phyloP scores from a whole-genome alignment of 768 basidiomycete species.

The Kwoniella europaea region DNA sequence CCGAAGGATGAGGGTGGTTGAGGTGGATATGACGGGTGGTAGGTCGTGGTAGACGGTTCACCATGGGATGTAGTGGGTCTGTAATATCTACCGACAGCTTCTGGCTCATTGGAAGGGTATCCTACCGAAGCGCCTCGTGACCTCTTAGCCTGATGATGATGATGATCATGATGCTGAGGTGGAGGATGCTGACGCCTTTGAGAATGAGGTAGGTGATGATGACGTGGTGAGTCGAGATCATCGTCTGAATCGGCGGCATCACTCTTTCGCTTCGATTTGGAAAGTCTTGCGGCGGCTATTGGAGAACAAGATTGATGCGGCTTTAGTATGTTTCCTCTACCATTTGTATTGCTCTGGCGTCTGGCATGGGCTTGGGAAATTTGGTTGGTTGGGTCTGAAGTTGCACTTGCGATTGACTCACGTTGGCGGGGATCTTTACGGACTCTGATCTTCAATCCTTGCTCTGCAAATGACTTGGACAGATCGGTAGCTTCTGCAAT shows the following conservation, averaged over 20 bases:
- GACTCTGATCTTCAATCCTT: conserved; percentile 93
- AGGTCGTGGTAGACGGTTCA: background rate
- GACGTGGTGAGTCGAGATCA: background rate
- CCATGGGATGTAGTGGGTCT: conserved; percentile 3
- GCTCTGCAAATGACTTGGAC: conserved; percentile 89
- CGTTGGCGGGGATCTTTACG: conserved; percentile 68
- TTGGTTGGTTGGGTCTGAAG: background rate
- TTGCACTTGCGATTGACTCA: conserved; percentile 16
- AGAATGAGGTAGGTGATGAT: background rate
- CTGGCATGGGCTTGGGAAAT: background rate
- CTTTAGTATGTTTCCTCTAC: background rate
- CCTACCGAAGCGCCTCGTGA: conserved; percentile 14
- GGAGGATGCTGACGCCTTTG: conserved; percentile 1
- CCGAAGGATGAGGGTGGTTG: conserved; percentile 5
- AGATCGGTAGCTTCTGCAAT: conserved; percentile 81
- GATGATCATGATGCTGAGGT: background rate
- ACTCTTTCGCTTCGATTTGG: conserved; percentile 25
- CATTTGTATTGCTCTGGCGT: background rate
- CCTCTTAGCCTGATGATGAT: conserved; percentile 18
- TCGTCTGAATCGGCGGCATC: conserved; percentile 31
- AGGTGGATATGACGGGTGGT: conserved; percentile 9
- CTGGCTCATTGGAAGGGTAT: background rate
- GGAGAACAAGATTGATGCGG: background rate
- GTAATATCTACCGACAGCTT: background rate
- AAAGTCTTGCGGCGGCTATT: conserved; percentile 11